Percentiles rank a stretch among this genome's conserved stretches.
Conservation (phyloP, 495 filamentous ascomycete species). For the Letharia columbiana region DNA sequence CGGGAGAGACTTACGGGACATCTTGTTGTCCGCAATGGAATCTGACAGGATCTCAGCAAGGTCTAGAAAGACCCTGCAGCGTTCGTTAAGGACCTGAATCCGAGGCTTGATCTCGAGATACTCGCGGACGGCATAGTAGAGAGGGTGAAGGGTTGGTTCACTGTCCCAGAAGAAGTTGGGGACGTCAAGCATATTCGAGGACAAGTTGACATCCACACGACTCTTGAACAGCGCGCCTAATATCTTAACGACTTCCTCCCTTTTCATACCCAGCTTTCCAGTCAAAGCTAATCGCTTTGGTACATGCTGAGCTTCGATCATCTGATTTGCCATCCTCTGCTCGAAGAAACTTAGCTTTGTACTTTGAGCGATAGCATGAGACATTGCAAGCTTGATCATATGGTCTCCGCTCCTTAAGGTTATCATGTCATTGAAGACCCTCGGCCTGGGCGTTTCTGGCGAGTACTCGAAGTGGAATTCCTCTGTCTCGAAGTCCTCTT, state of each 20-base stretch:
- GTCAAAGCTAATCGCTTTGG: slow-evolving; percentile 81
- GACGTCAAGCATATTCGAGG: slow-evolving; percentile 93
- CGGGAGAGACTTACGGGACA: slow-evolving; percentile 50
- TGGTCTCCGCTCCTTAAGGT: slow-evolving; percentile 89
- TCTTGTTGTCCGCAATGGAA: slow-evolving; percentile 84
- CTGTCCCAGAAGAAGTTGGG: slow-evolving; percentile 99
- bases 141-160: slow-evolving; percentile 86
- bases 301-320: slow-evolving; percentile 85
- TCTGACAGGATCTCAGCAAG: slow-evolving; percentile 92
- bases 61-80: slow-evolving; percentile 93
- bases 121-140: slow-evolving; percentile 90
- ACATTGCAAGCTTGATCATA: slow-evolving; percentile 97
- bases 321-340: slow-evolving; percentile 89
- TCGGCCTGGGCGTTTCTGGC: slow-evolving; percentile 67
- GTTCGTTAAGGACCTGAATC: slow-evolving; percentile 91
- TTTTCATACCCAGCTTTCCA: slow-evolving; percentile 82
- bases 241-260: slow-evolving; percentile 87
- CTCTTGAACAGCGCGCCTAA: slow-evolving; percentile 85
- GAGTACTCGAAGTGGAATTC: slow-evolving; percentile 98
- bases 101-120: slow-evolving; percentile 96
- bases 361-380: slow-evolving; percentile 93
- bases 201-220: slow-evolving; percentile 94
- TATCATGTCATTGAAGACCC: slow-evolving; percentile 99
- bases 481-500: slow-evolving; percentile 92
- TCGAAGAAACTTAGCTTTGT: slow-evolving; percentile 97